These are phyloP conservation scores for Cadophora sp. DNA, from an alignment of 2,329 filamentous ascomycete species.

Conservation along the genomic window DNA sequence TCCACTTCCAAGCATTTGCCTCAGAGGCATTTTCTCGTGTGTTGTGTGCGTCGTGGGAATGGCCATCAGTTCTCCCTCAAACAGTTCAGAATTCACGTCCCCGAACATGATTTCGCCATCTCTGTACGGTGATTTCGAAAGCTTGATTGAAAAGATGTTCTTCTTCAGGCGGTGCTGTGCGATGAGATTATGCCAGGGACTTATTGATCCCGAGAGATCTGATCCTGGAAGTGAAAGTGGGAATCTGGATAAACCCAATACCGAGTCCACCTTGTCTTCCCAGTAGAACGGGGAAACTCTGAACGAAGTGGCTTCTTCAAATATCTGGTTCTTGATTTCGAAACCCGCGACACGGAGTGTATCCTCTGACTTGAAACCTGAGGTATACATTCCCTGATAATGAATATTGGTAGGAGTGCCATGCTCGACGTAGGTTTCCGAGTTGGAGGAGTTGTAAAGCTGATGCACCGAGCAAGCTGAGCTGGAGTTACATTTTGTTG, in stretches of 20 bases:
- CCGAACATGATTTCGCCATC: conserved; percentile 12
- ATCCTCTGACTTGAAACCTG: conserved; percentile 8
- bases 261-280: conserved; percentile 4
- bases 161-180: not conserved
- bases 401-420: conserved; percentile 5
- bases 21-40: conserved; percentile 10
- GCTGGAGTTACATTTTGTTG: not conserved
- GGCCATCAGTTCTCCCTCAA: not conserved
- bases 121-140: conserved; percentile 5
- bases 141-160: conserved; percentile 6
- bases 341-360: not conserved
- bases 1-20: conserved; percentile 9
- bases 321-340: conserved; percentile 10
- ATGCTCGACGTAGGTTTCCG: conserved; percentile 2
- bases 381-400: conserved; percentile 6
- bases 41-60: conserved; percentile 4
- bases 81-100: not conserved
- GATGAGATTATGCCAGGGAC: conserved; percentile 7
- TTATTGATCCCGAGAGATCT: conserved; percentile 7
- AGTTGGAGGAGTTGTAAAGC: conserved; percentile 5
- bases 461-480: not conserved
- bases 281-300: conserved; percentile 2
- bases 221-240: conserved; percentile 6
- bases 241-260: conserved; percentile 4
- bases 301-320: conserved; percentile 4